phyloP scores from a whole-genome alignment of 495 filamentous ascomycete genomes.

The Cairneyella variabilis region DNA sequence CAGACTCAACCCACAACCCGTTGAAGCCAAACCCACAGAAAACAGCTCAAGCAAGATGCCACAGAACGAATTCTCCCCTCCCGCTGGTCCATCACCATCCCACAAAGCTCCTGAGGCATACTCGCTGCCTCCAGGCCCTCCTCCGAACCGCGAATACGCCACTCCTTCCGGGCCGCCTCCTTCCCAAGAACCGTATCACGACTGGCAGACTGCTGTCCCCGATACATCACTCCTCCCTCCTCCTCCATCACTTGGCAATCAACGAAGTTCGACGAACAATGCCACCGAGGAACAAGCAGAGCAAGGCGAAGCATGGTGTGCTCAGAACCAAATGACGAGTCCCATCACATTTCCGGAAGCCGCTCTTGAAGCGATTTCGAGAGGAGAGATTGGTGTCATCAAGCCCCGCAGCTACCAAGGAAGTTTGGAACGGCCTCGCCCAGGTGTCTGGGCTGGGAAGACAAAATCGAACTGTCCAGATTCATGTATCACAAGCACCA shows the following conservation, averaged over 20 bases:
- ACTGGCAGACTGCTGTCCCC: constrained; percentile 75
- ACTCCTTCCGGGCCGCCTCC: constrained; percentile 38
- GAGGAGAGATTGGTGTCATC: constrained; percentile 23
- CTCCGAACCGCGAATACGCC: constrained; percentile 23
- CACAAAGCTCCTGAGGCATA: constrained; percentile 27
- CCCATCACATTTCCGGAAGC: constrained; percentile 49
- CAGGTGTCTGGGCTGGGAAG: constrained; percentile 41
- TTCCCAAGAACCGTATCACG: constrained; percentile 44
- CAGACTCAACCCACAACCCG: constrained; percentile 16
- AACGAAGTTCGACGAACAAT: constrained; percentile 68
- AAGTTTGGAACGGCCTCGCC: constrained; percentile 27
- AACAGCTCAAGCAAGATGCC: constrained; percentile 19
- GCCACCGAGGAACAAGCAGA: constrained; percentile 65
- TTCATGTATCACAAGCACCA: constrained; percentile 56
- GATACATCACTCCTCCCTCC: constrained; percentile 81
- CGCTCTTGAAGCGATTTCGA: constrained; percentile 23
- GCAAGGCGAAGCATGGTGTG: constrained; percentile 69
- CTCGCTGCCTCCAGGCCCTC: constrained; percentile 27
- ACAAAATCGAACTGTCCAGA: constrained; percentile 38
- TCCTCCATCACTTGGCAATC: constrained; percentile 67
- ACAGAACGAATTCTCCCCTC: constrained; percentile 22
- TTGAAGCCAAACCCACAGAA: constrained; percentile 2
- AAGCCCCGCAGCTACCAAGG: constrained; percentile 26
- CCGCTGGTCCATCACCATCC: constrained; percentile 24
- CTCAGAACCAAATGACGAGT: constrained; percentile 54